Percentiles rank a stretch among this genome's conserved stretches.
phyloP scores from a whole-genome alignment of 2,329 filamentous ascomycete species.

The Alternaria incomplexa region DNA sequence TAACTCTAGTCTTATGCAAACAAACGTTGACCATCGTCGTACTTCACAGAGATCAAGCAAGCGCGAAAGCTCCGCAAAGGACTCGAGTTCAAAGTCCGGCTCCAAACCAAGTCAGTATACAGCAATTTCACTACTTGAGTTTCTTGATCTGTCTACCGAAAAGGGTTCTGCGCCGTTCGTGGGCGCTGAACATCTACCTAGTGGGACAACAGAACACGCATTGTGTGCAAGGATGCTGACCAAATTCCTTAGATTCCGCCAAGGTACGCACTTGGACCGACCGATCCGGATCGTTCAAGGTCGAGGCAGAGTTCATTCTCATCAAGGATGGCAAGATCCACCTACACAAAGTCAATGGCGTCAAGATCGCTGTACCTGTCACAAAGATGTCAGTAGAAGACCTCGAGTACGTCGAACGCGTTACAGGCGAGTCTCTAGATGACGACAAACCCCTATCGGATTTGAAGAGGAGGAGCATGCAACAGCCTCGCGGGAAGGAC shows the following conservation, averaged over 20 bases:
- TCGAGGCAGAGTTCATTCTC: slow-evolving; percentile 94
- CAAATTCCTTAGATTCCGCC: slow-evolving; percentile 62
- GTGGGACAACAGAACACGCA: neutral
- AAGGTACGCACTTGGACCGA: slow-evolving; percentile 95
- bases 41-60: slow-evolving; percentile 73
- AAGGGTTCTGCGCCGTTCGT: neutral
- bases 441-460: slow-evolving; percentile 94
- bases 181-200: neutral
- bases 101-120: slow-evolving; percentile 73
- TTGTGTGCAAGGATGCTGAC: slow-evolving; percentile 12
- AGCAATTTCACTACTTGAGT: neutral
- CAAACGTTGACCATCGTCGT: slow-evolving; percentile 70
- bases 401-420: slow-evolving; percentile 89
- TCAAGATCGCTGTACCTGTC: slow-evolving; percentile 96
- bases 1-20: slow-evolving; percentile 76
- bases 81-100: slow-evolving; percentile 53
- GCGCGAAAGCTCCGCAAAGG: slow-evolving; percentile 69
- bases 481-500: slow-evolving; percentile 56
- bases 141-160: neutral
- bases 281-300: slow-evolving; percentile 92
- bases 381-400: slow-evolving; percentile 95
- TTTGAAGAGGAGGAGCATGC: slow-evolving; percentile 64
- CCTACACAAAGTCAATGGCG: slow-evolving; percentile 95
- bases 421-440: slow-evolving; percentile 84
- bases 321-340: slow-evolving; percentile 97